phyloP scores from a whole-genome alignment of 257 asterid species.

The Ligustrum vulgare region DNA sequence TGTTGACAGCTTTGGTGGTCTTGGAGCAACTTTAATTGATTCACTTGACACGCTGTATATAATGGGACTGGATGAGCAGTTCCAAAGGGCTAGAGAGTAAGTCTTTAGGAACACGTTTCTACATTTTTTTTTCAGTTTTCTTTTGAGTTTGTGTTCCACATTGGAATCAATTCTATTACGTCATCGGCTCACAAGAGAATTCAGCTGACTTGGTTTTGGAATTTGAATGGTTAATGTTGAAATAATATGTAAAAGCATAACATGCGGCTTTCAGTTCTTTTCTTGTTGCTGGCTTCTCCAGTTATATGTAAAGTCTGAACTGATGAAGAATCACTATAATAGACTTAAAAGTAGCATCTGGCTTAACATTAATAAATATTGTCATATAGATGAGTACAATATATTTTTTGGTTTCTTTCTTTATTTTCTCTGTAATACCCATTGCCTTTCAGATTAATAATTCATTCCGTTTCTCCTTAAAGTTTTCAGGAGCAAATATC shows the following conservation, averaged over 20 bases:
- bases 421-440: background rate
- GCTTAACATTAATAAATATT: background rate
- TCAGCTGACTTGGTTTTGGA: constrained; percentile 10
- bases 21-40: constrained; percentile 97
- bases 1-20: constrained; percentile 98
- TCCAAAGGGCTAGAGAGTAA: constrained; percentile 93
- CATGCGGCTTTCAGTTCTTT: background rate
- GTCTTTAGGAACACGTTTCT: constrained; percentile 9
- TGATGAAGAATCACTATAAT: background rate
- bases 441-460: background rate
- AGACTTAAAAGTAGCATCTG: background rate
- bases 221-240: background rate
- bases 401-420: background rate
- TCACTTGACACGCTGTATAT: constrained; percentile 92
- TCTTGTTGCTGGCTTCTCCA: background rate
- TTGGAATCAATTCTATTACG: background rate
- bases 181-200: background rate
- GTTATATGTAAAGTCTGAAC: background rate
- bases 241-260: background rate
- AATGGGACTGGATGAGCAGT: constrained; percentile 96
- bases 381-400: background rate
- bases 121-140: too few species aligned
- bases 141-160: background rate
- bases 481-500: background rate
- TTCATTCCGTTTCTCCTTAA: background rate